These are phyloP conservation scores for Mycena haematopus DNA, from an alignment of 768 basidiomycete genomes.

Conservation along the genomic window DNA sequence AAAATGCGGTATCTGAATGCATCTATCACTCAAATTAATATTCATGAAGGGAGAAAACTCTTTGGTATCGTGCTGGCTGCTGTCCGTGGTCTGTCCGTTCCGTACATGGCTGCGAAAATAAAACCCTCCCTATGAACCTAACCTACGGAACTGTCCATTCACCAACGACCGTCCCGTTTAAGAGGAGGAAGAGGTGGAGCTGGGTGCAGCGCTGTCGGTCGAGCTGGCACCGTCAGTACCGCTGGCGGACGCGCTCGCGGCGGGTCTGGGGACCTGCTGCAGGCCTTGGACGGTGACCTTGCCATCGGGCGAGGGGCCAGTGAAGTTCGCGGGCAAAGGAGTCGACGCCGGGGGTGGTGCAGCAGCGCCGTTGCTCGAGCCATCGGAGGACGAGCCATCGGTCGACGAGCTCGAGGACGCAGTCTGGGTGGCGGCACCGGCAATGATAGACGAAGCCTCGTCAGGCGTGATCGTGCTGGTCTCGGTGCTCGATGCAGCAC, in stretches of 20 bases:
- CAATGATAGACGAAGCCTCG: constrained; percentile 45
- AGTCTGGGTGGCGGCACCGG: constrained; percentile 29
- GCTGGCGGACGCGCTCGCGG: neutral
- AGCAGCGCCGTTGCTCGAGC: constrained; percentile 30
- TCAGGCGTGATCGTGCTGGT: constrained; percentile 42
- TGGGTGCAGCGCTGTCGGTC: constrained; percentile 5
- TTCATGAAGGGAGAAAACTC: constrained; percentile 14
- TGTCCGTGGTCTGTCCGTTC: constrained; percentile 14
- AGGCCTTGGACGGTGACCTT: constrained; percentile 55
- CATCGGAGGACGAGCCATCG: too few species aligned
- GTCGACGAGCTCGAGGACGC: constrained; percentile 29
- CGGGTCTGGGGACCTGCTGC: constrained; percentile 34
- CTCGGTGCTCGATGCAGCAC: constrained; percentile 30
- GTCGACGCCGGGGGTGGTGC: constrained; percentile 33
- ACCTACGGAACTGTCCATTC: constrained; percentile 23
- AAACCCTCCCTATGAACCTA: constrained; percentile 8
- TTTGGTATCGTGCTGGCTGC: constrained; percentile 22
- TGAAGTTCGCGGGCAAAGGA: constrained; percentile 40
- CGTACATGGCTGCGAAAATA: constrained; percentile 10
- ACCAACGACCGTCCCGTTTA: neutral
- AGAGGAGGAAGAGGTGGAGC: constrained; percentile 3
- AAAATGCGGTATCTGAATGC: constrained; percentile 30
- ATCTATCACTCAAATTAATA: constrained; percentile 31
- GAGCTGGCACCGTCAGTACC: neutral
- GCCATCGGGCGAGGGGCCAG: constrained; percentile 41